Conservation (phyloP, 176 grass and related monocot species). For the Triticum aestivum region IWGSC_CS_RefSeq_v2.1 NC_057805.1:56519865-56520364, state of each 20-base stretch:
- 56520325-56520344: neutral
- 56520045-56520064: neutral
- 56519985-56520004: neutral
- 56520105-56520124: neutral
- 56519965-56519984: neutral
- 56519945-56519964: neutral
- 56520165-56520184: neutral
- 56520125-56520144: neutral
- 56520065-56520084: neutral
- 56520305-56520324: neutral
- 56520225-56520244: neutral
- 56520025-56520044: neutral
- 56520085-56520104: conserved; percentile 10
- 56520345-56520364: neutral
- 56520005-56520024: neutral
- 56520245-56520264: neutral
- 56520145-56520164: neutral
- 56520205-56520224: neutral
- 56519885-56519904: neutral
- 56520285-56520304: neutral
- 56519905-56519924: neutral
- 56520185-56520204: neutral
- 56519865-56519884: neutral
- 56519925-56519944: neutral
- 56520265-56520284: neutral